Evolutionary conservation across 2,329 filamentous ascomycete species (phyloP).

Genomic region (Fusarium subtropicale): DNA sequence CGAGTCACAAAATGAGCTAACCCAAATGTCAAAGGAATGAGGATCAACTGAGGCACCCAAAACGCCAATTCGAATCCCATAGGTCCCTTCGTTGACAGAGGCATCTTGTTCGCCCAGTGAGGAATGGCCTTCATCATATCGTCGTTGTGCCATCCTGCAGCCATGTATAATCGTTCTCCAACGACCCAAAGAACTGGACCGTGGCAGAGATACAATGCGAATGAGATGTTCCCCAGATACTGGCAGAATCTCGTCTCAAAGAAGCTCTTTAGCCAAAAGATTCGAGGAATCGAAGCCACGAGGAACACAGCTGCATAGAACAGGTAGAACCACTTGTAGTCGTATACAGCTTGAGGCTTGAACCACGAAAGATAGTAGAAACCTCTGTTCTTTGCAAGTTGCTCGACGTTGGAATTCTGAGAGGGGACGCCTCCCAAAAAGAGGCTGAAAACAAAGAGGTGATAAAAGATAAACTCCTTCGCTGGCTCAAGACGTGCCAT

Average conservation of each 20-base stretch:
- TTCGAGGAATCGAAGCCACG: slow-evolving; percentile 66
- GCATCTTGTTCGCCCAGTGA: slow-evolving; percentile 67
- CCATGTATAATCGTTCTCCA: slow-evolving; percentile 72
- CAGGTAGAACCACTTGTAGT: slow-evolving; percentile 76
- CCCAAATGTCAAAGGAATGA: slow-evolving; percentile 70
- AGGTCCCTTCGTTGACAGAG: slow-evolving; percentile 66
- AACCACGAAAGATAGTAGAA: slow-evolving; percentile 71
- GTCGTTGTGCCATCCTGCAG: slow-evolving; percentile 65
- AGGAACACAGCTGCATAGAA: slow-evolving; percentile 70
- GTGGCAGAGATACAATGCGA: slow-evolving; percentile 72
- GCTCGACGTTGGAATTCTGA: slow-evolving; percentile 58
- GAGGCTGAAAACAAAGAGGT: slow-evolving; percentile 63
- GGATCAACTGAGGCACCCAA: slow-evolving; percentile 67
- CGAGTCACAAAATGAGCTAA: slow-evolving; percentile 67
- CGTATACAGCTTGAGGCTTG: slow-evolving; percentile 73
- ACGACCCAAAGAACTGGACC: slow-evolving; percentile 69
- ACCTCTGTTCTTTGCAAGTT: slow-evolving; percentile 66
- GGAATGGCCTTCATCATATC: slow-evolving; percentile 63
- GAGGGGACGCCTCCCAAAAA: slow-evolving; percentile 72
- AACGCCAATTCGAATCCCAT: slow-evolving; percentile 71
- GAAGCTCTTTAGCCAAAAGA: slow-evolving; percentile 67
- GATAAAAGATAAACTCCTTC: slow-evolving; percentile 64
- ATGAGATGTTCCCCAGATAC: slow-evolving; percentile 72
- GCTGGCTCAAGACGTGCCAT: slow-evolving; percentile 59
- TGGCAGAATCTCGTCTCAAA: slow-evolving; percentile 70